phyloP scores from a whole-genome alignment of 345 rosid genomes.

The Citrus trifoliata region DNA sequence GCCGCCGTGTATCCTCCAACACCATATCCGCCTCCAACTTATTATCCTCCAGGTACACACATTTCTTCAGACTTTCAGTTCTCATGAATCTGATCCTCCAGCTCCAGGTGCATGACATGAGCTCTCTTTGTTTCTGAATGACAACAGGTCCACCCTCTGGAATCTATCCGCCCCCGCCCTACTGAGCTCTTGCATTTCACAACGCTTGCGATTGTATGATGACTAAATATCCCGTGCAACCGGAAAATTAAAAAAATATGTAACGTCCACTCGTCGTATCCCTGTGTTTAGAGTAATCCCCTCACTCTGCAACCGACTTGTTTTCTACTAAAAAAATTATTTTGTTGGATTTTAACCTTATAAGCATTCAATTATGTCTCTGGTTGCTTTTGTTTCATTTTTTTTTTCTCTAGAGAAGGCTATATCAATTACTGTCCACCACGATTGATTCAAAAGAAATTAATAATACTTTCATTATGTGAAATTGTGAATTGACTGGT shows the following conservation, averaged over 20 bases:
- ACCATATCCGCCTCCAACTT: conserved; percentile 6
- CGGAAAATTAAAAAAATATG: neutral
- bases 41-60: conserved; percentile 6
- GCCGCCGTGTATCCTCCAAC: conserved; percentile 12
- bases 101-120: neutral
- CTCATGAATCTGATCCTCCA: neutral
- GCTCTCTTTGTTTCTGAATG: neutral
- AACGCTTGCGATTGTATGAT: neutral
- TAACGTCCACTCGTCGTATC: neutral
- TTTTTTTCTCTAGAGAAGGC: neutral
- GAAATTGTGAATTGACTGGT: too few species aligned
- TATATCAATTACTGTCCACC: too few species aligned
- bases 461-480: too few species aligned
- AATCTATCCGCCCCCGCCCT: conserved; percentile 18
- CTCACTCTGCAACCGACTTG: neutral
- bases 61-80: neutral
- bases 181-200: conserved; percentile 1
- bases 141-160: conserved; percentile 13
- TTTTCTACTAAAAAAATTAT: neutral
- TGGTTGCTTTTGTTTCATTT: neutral
- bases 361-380: neutral
- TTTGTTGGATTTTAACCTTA: neutral
- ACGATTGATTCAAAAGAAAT: too few species aligned
- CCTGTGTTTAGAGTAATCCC: neutral
- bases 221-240: too few species aligned